Evolutionary conservation across 257 asterid species (phyloP), one percentile per base, ranked within the genome.

Genomic region (Nemophila menziesii): DNA sequence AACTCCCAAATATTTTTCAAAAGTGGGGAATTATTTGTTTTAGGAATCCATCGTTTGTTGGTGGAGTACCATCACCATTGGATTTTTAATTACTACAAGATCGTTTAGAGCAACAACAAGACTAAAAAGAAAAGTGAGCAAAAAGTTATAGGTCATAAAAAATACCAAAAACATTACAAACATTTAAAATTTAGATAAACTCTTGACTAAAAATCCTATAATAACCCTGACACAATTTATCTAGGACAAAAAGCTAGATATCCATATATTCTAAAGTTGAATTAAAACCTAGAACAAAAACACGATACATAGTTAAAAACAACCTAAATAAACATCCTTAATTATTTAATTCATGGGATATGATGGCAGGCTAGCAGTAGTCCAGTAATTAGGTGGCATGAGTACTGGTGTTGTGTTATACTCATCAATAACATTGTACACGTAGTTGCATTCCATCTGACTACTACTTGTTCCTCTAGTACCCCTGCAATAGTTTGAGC

Each of bases 321-420:
- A 17, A 8, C 1, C 3, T 40, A 19, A 40, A 5, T 11, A 36
- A 16, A n/a, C 5, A 38, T n/a, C 17, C 14, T 38, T 11, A 38
- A n/a, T 38, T 22, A 15, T 16, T 16, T 18, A n/a, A n/a, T 53
- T 63, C 52, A 75, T 53, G 8, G 71, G 72, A 46, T 68, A 73
- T 9, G 71, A 62, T 27, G 95, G 78, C 39, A 78, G 60, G 51
- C 51, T 22, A n/a, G n/a, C n/a, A n/a, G n/a, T n/a, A 27, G 67
- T 60, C 96, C 96, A 86, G 44, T 75, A 57, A n/a, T n/a, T n/a
- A 37, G 79, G 69, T 21, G 87, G 80, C 75, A 73, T 54, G 44
- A 64, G 57, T 5, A 18, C 2, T 38, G 17, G 6, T 5, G 6
- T 8, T 1, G 64, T 60, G 53, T 69, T 71, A 52, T 64, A 74